Conservation (phyloP, 2,329 filamentous ascomycete genomes). For the Esteya vermicola region DNA sequence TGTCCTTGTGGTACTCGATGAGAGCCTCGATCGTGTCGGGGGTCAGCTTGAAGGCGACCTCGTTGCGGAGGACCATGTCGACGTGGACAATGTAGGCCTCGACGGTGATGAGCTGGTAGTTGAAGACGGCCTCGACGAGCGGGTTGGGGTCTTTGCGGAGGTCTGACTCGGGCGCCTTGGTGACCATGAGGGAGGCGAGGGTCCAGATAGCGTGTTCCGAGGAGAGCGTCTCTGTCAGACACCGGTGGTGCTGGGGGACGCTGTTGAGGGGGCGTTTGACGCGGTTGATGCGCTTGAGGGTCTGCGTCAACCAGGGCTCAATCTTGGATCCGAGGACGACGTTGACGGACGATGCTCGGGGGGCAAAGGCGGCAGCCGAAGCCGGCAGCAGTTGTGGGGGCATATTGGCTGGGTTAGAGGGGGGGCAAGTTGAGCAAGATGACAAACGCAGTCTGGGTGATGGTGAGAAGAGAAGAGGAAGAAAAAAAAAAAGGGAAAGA, state of each 20-base stretch:
- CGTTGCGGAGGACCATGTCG: constrained; percentile 95
- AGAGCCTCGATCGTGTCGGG: constrained; percentile 85
- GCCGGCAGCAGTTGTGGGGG: constrained; percentile 86
- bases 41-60: constrained; percentile 96
- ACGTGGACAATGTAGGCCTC: constrained; percentile 98
- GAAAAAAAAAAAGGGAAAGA: neutral
- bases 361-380: constrained; percentile 91
- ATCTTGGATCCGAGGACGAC: constrained; percentile 86
- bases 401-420: constrained; percentile 29
- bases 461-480: neutral
- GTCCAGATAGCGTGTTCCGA: constrained; percentile 88
- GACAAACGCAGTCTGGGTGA: constrained; percentile 6
- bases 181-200: constrained; percentile 80
- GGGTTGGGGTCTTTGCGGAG: constrained; percentile 70
- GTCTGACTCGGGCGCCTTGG: constrained; percentile 76
- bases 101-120: constrained; percentile 84
- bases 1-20: constrained; percentile 90
- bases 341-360: constrained; percentile 77
- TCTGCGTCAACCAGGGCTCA: constrained; percentile 93
- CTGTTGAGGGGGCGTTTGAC: constrained; percentile 96
- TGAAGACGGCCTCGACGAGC: constrained; percentile 74
- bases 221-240: constrained; percentile 86
- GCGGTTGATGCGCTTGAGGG: constrained; percentile 89
- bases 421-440: constrained; percentile 3
- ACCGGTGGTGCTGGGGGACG: constrained; percentile 87